Base-by-base conservation (phyloP, 2,329 filamentous ascomycete genomes). In the Whalleya microplaca region DNA sequence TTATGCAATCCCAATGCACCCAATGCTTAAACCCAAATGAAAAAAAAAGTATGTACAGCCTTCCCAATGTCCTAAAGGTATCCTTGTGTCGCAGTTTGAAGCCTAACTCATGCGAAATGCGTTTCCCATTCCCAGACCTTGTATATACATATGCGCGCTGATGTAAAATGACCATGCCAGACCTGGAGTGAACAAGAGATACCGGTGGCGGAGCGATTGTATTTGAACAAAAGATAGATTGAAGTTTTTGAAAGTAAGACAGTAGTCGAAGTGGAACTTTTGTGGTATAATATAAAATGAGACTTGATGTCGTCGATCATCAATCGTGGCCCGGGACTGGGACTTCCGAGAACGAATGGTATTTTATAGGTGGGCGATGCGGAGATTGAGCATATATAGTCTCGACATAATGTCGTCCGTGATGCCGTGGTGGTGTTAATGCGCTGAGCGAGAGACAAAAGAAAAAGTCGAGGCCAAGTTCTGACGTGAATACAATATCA, bases 251-350 rank as follows among this genome's bases (percentile, higher is more conserved):
- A 45, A 55, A 51, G 43, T 58, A 63, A 59, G 42, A 61, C 55
- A 62, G 42, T 44, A 53, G 23, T 53, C 51, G 59, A 62, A 62
- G 51, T 41, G 58, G 54, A 58, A 60, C 45, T 55, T 61, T 58
- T 51, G 40, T 45, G 40, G 48, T n/a, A 27, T 51, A 40, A 27
- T 41, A 45, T 51, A 45, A 29, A 29, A 45, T 37, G 49, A 45
- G 49, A 41, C 49, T 41, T 14, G 18, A 37, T 51, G 21, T 56
- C 52, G 57, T 60, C 52, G 54, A 53, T 60, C 60, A 60, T 62
- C 48, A 60, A 53, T 63, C 57, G 51, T 63, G n/a, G 52, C 50
- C 51, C 54, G 51, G 10, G 10, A 12, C 14, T 37, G 32, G 32
- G 32, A 37, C 4, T 37, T 37, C 32, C 14, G 32, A 16, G 32